A percentile compares a stretch with the other conserved stretches of the same genome.
Evolutionary conservation across 441 rosid species (phyloP).

Genomic region (Arabidopsis hybrid): DNA sequence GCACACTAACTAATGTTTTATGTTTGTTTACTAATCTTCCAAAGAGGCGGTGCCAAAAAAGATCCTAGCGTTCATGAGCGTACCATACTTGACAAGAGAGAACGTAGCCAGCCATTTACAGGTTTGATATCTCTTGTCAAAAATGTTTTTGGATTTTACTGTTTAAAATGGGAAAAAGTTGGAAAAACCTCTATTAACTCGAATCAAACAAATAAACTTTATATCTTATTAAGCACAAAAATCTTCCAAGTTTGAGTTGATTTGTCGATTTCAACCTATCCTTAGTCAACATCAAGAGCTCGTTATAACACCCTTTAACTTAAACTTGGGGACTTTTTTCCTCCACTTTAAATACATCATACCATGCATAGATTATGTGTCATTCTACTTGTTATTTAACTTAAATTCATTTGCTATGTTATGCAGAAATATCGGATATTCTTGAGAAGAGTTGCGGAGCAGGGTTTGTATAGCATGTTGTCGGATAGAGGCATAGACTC

Average conservation of each 20-base stretch:
- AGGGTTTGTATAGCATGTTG: slow-evolving; percentile 28
- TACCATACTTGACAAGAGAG: slow-evolving; percentile 76
- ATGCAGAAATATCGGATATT: slow-evolving; percentile 77
- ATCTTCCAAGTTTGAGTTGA: neutral
- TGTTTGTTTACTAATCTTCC: slow-evolving; percentile 17
- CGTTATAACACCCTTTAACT: too few relatives aligned
- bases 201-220: neutral
- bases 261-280: neutral
- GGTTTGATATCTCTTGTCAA: slow-evolving; percentile 50
- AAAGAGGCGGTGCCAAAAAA: slow-evolving; percentile 89
- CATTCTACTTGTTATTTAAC: neutral
- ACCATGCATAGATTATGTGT: slow-evolving; percentile 1
- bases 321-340: too few relatives aligned
- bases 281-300: neutral
- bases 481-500: slow-evolving; percentile 41
- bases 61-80: slow-evolving; percentile 78
- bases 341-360: too few relatives aligned
- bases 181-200: neutral
- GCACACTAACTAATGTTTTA: neutral
- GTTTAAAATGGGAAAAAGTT: neutral
- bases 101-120: slow-evolving; percentile 93
- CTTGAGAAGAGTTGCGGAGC: slow-evolving; percentile 57
- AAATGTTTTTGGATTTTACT: neutral
- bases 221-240: neutral
- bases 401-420: slow-evolving; percentile 5